These are phyloP conservation scores for Chenopodium quinoa DNA, from an alignment of 148 eudicot genomes.

Conservation along the genomic window DNA sequence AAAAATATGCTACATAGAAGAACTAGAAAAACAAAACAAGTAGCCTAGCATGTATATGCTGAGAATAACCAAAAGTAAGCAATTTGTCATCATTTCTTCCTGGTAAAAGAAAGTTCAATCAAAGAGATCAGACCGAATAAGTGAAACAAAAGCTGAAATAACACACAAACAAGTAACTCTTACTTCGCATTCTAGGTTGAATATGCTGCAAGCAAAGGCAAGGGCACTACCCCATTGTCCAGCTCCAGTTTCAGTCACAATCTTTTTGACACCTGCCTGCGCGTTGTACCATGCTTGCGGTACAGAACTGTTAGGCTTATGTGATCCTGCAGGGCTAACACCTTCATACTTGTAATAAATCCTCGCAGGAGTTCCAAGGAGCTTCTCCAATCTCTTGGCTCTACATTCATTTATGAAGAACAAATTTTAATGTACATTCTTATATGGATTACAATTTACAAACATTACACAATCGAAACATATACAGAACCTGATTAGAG, in stretches of 20 bases:
- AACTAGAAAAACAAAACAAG: neutral
- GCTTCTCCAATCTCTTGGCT: slow-evolving; percentile 94
- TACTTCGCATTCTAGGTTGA: slow-evolving; percentile 86
- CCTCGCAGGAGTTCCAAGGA: slow-evolving; percentile 87
- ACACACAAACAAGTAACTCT: slow-evolving; percentile 18
- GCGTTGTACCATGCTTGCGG: slow-evolving; percentile 96
- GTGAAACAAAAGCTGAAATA: neutral
- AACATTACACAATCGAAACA: neutral
- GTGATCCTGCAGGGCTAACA: slow-evolving; percentile 96
- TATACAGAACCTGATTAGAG: slow-evolving; percentile 68
- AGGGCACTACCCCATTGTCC: slow-evolving; percentile 99
- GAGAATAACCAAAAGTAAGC: neutral
- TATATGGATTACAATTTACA: neutral
- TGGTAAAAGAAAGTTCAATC: too few relatives aligned
- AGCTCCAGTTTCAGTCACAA: slow-evolving; percentile 97
- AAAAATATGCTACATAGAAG: neutral
- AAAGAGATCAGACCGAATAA: neutral
- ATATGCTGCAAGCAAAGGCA: slow-evolving; percentile 87
- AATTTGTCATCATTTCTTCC: neutral
- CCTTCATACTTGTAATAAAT: slow-evolving; percentile 97
- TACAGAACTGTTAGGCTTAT: slow-evolving; percentile 88
- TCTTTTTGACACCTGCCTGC: slow-evolving; percentile 71
- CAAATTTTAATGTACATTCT: neutral
- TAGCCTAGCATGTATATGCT: neutral
- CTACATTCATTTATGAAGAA: slow-evolving; percentile 39